Conservation (phyloP, 2,329 filamentous ascomycete species). For the Lasiodiplodia gonubiensis region DNA sequence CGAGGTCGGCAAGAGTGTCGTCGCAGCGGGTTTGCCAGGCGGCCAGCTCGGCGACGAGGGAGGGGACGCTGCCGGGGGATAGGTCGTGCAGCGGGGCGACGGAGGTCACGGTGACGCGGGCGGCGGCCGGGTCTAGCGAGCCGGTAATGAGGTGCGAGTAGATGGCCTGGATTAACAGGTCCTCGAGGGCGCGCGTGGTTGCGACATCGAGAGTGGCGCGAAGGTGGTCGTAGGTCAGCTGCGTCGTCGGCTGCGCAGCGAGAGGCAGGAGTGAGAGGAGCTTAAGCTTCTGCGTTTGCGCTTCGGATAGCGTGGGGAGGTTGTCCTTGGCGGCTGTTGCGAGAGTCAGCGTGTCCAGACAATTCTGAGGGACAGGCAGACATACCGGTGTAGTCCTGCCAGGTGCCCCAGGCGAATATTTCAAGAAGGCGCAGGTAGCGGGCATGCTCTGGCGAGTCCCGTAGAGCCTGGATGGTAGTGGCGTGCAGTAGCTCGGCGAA, state of each 20-base stretch:
- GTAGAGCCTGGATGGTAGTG: conserved; percentile 77
- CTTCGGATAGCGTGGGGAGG: conserved; percentile 73
- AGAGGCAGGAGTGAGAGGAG: conserved; percentile 88
- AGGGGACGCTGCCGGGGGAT: conserved; percentile 71
- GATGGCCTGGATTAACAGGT: conserved; percentile 83
- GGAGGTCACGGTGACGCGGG: conserved; percentile 76
- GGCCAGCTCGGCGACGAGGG: conserved; percentile 70
- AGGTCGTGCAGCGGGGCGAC: conserved; percentile 88
- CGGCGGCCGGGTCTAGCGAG: conserved; percentile 79
- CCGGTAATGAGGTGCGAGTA: conserved; percentile 83
- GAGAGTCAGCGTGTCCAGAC: conserved; percentile 27
- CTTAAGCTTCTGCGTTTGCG: conserved; percentile 83
- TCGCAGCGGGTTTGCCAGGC: conserved; percentile 82
- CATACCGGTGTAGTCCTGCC: conserved; percentile 72
- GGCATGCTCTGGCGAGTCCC: conserved; percentile 66
- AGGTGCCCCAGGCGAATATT: conserved; percentile 93
- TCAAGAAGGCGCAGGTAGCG: conserved; percentile 74
- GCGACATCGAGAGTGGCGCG: conserved; percentile 70
- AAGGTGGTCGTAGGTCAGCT: conserved; percentile 74
- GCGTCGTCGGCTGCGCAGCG: conserved; percentile 64
- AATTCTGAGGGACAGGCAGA: not conserved
- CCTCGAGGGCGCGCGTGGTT: conserved; percentile 75
- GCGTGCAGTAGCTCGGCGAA: conserved; percentile 91
- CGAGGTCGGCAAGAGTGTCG: conserved; percentile 73
- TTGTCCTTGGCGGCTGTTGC: conserved; percentile 50